Conservation (phyloP, 768 basidiomycete species). For the Rhizopogon sp. region DNA sequence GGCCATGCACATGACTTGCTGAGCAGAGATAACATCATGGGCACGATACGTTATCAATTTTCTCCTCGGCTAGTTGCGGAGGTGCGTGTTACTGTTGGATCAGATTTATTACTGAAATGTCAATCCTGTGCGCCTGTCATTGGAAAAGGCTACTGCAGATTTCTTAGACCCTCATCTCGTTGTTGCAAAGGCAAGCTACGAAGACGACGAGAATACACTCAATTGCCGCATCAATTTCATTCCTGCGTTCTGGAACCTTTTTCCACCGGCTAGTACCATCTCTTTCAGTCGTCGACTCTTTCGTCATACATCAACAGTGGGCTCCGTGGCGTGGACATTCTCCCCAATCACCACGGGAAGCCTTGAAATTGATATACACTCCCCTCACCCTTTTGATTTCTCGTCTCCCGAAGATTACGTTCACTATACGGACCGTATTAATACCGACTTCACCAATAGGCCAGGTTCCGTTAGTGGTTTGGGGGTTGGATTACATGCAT, state of each 20-base stretch:
- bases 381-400: conserved; percentile 36
- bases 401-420: conserved; percentile 19
- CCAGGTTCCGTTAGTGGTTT: conserved; percentile 51
- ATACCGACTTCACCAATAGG: conserved; percentile 20
- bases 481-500: conserved; percentile 39
- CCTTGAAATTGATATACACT: conserved; percentile 39
- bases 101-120: conserved; percentile 9
- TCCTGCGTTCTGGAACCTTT: conserved; percentile 25
- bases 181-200: conserved; percentile 42
- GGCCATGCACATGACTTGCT: conserved; percentile 10
- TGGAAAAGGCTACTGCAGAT: conserved; percentile 32
- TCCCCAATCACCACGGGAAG: conserved; percentile 18
- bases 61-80: conserved; percentile 57
- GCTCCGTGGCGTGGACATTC: conserved; percentile 31
- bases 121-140: background rate
- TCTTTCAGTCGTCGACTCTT: conserved; percentile 49
- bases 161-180: conserved; percentile 37
- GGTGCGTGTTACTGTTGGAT: conserved; percentile 26
- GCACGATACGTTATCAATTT: conserved; percentile 73
- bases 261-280: conserved; percentile 38
- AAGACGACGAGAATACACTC: conserved; percentile 42
- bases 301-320: conserved; percentile 41
- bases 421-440: conserved; percentile 14
- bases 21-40: conserved; percentile 44
- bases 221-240: conserved; percentile 32